Conservation (phyloP, 208 protist genomes). For the Wallacemonas sp. region DNA sequence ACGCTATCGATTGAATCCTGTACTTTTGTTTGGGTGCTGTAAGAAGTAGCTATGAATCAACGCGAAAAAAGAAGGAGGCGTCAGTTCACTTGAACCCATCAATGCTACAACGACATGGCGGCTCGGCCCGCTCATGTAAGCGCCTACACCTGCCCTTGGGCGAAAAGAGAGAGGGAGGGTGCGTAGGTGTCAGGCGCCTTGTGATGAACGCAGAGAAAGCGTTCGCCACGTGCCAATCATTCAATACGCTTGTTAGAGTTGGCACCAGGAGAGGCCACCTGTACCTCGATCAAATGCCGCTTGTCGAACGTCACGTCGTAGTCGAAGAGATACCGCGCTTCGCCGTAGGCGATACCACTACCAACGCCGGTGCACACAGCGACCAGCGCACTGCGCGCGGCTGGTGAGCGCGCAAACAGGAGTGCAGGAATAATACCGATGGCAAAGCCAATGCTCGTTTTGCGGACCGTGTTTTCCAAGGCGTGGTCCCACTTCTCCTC, state of each 20-base stretch:
- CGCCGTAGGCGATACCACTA: constrained; percentile 80
- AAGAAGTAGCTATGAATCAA: no score
- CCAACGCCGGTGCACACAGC: constrained; percentile 75
- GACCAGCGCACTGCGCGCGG: constrained; percentile 54
- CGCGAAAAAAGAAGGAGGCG: no score
- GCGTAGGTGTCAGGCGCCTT: no score
- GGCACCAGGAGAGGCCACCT: constrained; percentile 7
- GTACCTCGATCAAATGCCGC: constrained; percentile 61
- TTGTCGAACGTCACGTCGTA: constrained; percentile 88
- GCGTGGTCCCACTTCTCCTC: constrained; percentile 92
- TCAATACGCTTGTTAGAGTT: constrained; percentile 1
- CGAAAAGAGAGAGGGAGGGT: no score
- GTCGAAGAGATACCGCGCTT: constrained; percentile 89
- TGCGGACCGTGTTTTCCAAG: constrained; percentile 83
- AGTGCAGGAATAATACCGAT: constrained; percentile 68
- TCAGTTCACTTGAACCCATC: no score
- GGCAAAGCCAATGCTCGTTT: constrained; percentile 75
- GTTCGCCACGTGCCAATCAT: no score
- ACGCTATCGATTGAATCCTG: no score
- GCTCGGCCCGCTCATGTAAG: no score
- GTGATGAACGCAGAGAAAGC: no score
- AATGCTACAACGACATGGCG: no score
- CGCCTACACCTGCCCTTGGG: no score
- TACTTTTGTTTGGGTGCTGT: no score
- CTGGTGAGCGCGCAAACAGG: constrained; percentile 67